A percentile compares a stretch with the other conserved stretches of the same genome.
phyloP scores from a whole-genome alignment of 129 eudicot genomes.

The Sambucus nigra region DNA sequence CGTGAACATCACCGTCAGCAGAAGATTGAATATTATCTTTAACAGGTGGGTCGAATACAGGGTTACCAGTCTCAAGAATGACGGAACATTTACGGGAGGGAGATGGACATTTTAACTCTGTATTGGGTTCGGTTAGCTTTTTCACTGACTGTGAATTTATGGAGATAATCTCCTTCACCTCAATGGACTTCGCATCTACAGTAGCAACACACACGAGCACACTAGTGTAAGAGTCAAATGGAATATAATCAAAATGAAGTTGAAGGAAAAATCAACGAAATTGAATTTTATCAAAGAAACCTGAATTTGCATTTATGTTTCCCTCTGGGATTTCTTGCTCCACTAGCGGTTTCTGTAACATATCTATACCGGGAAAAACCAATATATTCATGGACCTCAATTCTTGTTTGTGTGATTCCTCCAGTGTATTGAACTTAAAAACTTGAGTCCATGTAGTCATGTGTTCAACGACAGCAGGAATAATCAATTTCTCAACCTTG shows the following conservation, averaged over 20 bases:
- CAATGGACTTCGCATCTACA: slow-evolving; percentile 2
- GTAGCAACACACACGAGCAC: too few relatives aligned
- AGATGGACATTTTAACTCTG: background rate
- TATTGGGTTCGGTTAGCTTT: slow-evolving; percentile 6
- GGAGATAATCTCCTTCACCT: slow-evolving; percentile 16
- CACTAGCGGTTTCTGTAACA: slow-evolving; percentile 58
- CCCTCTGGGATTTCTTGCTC: slow-evolving; percentile 28
- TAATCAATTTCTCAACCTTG: slow-evolving; percentile 60
- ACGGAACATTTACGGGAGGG: background rate
- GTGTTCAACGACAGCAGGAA: slow-evolving; percentile 88
- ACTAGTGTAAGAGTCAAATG: background rate
- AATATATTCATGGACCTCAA: slow-evolving; percentile 72
- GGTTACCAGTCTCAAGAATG: background rate
- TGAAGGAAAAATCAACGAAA: background rate
- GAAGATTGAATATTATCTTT: slow-evolving; percentile 15
- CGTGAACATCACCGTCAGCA: background rate
- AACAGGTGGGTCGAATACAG: slow-evolving; percentile 11
- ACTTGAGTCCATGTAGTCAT: slow-evolving; percentile 78
- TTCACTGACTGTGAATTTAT: slow-evolving; percentile 10
- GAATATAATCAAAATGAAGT: background rate
- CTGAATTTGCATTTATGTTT: slow-evolving; percentile 18
- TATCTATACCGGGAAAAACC: slow-evolving; percentile 88
- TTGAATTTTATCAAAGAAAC: background rate
- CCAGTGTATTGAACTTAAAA: slow-evolving; percentile 60
- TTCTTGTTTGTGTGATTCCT: slow-evolving; percentile 56